Evolutionary conservation across 176 grass and related monocot genomes (phyloP).

Genomic region (Triticum monococcum): DNA sequence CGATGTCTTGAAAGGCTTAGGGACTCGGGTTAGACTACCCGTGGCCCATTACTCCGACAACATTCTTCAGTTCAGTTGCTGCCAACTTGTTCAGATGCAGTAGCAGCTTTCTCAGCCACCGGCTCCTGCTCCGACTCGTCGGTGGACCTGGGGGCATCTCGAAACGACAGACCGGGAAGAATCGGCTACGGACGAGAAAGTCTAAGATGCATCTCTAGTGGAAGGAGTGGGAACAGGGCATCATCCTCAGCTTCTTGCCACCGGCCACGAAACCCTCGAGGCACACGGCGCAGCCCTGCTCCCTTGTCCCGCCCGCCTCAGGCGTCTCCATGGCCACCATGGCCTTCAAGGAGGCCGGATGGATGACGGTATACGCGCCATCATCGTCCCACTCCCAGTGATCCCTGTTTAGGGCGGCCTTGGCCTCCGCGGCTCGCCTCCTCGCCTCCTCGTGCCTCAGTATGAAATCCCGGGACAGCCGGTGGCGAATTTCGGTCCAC

Average conservation of each 20-base stretch:
- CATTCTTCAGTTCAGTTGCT: neutral
- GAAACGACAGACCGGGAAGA: neutral
- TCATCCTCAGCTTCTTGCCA: neutral
- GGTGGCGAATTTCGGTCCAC: neutral
- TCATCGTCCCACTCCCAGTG: neutral
- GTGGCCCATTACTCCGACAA: no score
- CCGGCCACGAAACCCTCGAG: neutral
- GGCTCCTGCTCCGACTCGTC: no score
- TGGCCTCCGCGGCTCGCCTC: neutral
- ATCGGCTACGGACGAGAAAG: neutral
- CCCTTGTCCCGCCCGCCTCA: neutral
- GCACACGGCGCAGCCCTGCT: neutral
- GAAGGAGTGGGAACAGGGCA: slow-evolving; percentile 2
- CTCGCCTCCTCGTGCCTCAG: neutral
- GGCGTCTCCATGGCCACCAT: neutral
- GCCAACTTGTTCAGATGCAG: neutral
- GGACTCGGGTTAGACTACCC: no score
- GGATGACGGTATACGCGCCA: neutral
- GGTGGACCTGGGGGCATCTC: neutral
- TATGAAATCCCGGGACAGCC: neutral
- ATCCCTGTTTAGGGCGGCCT: neutral
- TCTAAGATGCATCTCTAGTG: neutral
- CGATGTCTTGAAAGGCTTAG: no score
- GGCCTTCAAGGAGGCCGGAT: neutral
- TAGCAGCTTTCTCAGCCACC: neutral